Evolutionary conservation across 257 asterid species (phyloP), one percentile per base, ranked within the genome.

Genomic region (Verbena officinalis): DNA sequence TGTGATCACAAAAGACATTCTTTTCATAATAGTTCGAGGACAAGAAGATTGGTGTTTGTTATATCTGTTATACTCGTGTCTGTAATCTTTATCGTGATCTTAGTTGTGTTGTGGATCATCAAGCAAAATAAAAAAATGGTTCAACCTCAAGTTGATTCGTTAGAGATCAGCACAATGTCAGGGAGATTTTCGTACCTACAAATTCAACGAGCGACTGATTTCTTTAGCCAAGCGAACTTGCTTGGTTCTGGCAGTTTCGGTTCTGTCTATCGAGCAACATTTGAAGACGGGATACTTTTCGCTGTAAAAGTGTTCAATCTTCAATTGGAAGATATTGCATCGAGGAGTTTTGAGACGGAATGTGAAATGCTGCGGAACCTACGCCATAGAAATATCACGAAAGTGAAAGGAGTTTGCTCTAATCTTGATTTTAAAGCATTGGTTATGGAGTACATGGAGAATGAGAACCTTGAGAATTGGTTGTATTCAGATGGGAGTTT

Each of bases 221-320:
- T 42, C 39, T 75, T 64, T 33, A 74, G 68, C 38, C 9, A 63
- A 5, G 55, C 14, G 9, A 74, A 69, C 55, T 27, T 69, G 57
- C 58, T 69, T 4, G 79, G 79, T 17, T 63, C 52, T 7, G 78
- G 74, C 23, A 62, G 78, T 43, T 55, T 46, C 10, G 74, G 71
- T 9, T 33, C 70, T 1, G 78, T 74, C n/a, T 74, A 62, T 55
- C 50, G 17, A 11, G 75, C 55, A 13, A 63, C 38, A 1, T 48
- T 63, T 20, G 31, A 22, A 5, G 36, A 69, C 0, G 75, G 75
- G 44, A 22, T 23, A 3, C 4, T 39, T 45, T 27, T 69, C 5
- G 79, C 79, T 8, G 64, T 74, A 10, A 69, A 74, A 58, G 79
- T 74, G 22, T 74, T 74, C 55, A 61, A 69, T 24, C 63, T 69